Conservation (phyloP, 139 green algal species). For the Auxenochlorella pyrenoidosa region DNA sequence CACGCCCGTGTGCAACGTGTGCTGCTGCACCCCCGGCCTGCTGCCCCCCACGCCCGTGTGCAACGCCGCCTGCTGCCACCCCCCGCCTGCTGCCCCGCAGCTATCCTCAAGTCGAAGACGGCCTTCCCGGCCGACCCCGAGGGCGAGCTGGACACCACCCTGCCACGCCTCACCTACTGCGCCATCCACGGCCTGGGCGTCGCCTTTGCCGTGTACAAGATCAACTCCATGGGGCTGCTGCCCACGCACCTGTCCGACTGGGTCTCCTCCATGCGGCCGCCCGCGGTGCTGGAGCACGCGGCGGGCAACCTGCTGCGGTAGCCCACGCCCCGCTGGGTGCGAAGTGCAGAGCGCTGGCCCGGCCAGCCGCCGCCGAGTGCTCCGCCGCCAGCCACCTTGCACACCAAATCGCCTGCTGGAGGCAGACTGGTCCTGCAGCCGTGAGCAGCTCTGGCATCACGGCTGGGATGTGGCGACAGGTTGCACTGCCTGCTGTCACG, state of each 20-base stretch:
- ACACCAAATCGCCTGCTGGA: background rate
- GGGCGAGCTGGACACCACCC: constrained; percentile 71
- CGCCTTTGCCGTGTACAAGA: constrained; percentile 85
- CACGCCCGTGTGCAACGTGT: too few species aligned
- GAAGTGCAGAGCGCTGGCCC: too few species aligned
- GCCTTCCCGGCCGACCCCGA: constrained; percentile 27
- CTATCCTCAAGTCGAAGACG: constrained; percentile 24
- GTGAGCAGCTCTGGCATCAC: too few species aligned
- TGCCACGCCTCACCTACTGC: constrained; percentile 83
- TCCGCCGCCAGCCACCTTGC: too few species aligned
- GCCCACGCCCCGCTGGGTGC: background rate
- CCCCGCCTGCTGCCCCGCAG: background rate
- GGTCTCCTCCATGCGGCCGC: constrained; percentile 64
- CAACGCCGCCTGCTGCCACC: background rate
- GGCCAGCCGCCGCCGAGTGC: too few species aligned
- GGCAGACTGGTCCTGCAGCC: background rate
- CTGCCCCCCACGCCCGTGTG: too few species aligned
- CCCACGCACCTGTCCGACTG: constrained; percentile 90
- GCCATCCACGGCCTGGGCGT: constrained; percentile 78
- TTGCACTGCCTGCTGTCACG: too few species aligned
- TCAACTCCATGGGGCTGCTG: constrained; percentile 92
- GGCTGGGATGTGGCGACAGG: too few species aligned
- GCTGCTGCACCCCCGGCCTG: background rate
- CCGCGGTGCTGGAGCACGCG: constrained; percentile 34
- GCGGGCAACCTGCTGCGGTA: background rate